Base-by-base conservation (phyloP, 108 stramenopile species). In the Chaetoceros muelleri region DNA sequence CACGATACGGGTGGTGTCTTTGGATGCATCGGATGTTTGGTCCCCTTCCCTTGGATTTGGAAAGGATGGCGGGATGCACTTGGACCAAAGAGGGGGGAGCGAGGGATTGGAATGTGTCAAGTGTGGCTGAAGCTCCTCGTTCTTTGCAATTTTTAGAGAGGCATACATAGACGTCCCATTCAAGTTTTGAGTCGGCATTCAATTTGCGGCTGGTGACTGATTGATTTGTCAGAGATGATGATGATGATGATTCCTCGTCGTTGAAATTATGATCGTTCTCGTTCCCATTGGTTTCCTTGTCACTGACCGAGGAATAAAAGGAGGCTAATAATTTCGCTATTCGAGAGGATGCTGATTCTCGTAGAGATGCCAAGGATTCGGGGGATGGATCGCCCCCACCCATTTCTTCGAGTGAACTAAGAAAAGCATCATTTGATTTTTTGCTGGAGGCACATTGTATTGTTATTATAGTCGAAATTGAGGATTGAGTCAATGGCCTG, bases 111-210 rank as follows among this genome's bases (percentile, higher is more conserved):
- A 90, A 86, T 31, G 81, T 73, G 56, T 84, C 82, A 28, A 90
- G 57, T 10, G 82, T 67, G 13, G 81, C 60, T 29, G 56, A 49
- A 22, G 62, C 73, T 28, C 79, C 80, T 27, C 78, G 78, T 52
- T 86, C 88, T 57, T 80, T 68, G 16, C 73, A 78, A 44, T 68
- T 48, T 47, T 69, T 82, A 45, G 82, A 73, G 55, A 84, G 73
- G 65, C 80, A 83, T 2, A 90, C 84, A 29, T 84, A 90, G 0
- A 90, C 81, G 46, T 78, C 61, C 88, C 88, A 90, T 27, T 70
- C 67, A 44, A 52, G 8, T 40, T 40, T 40, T 40, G 34, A 40
- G 5, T 40, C 13, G 5, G 5, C 8, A 10, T 40, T 13, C 13
- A 13, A 10, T 10, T 5, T 10, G 5, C 13, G 8, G 5, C 8